phyloP scores from a whole-genome alignment of 352 stramenopile species.

The Phytopythium mirpurense region DNA sequence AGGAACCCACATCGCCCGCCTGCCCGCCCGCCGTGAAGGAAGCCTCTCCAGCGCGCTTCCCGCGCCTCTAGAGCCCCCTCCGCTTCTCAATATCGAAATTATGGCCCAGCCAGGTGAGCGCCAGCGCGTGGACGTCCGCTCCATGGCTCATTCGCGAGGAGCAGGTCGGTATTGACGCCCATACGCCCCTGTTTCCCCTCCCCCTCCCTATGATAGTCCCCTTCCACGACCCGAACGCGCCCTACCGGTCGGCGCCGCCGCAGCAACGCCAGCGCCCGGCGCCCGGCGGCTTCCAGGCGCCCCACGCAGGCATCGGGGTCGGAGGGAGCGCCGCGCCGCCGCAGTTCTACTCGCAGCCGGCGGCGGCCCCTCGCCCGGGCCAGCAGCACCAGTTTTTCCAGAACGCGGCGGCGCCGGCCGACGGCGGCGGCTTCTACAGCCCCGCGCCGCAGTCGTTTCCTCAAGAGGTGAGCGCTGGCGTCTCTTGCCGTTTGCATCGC shows the following conservation, averaged over 20 bases:
- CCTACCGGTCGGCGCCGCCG: slow-evolving; percentile 13
- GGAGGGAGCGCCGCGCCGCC: slow-evolving; percentile 31
- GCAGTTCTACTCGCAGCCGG: slow-evolving; percentile 28
- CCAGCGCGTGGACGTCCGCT: not conserved
- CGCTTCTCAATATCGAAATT: not conserved
- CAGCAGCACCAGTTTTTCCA: slow-evolving; percentile 50
- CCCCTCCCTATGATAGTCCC: slow-evolving; percentile 21
- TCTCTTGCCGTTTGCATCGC: not conserved
- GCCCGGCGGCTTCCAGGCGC: slow-evolving; percentile 16
- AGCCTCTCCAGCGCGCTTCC: too few relatives aligned
- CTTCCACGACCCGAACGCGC: slow-evolving; percentile 51
- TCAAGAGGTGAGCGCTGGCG: slow-evolving; percentile 27
- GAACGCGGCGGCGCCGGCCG: slow-evolving; percentile 14
- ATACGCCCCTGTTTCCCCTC: not conserved
- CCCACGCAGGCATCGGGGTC: slow-evolving; percentile 12
- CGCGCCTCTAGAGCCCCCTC: not conserved
- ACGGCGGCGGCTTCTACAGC: slow-evolving; percentile 27
- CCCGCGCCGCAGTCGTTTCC: slow-evolving; percentile 17
- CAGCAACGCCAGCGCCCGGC: slow-evolving; percentile 35
- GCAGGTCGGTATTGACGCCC: not conserved
- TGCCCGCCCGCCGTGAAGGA: too few relatives aligned
- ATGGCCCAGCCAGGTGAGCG: slow-evolving; percentile 5
- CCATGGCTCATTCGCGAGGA: not conserved
- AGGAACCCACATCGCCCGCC: too few relatives aligned
- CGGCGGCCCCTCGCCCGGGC: slow-evolving; percentile 32